A percentile compares a stretch with the other conserved stretches of the same genome.
Evolutionary conservation across 2,329 filamentous ascomycete species (phyloP).

Genomic region (Aspergillus sclerotialis): DNA sequence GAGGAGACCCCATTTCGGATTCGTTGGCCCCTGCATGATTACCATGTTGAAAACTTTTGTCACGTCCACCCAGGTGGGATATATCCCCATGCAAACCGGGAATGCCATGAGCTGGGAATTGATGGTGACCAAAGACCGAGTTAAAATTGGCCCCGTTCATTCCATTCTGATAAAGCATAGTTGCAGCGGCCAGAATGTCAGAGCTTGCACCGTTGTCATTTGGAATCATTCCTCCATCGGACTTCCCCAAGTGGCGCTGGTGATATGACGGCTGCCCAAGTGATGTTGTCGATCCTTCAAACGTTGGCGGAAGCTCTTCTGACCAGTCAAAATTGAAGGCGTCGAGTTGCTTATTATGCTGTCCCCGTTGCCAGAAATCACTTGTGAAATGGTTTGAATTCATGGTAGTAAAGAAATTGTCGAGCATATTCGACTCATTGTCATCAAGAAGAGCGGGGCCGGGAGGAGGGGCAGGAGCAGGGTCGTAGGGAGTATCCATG

Average conservation of each 20-base stretch:
- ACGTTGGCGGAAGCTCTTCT: constrained; percentile 53
- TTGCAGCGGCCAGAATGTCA: constrained; percentile 53
- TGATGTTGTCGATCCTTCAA: constrained; percentile 60
- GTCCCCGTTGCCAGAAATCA: constrained; percentile 30
- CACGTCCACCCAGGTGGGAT: constrained; percentile 9
- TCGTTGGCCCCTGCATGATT: constrained; percentile 8
- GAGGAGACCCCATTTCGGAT: constrained; percentile 7
- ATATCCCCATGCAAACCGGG: constrained; percentile 14
- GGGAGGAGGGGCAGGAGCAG: constrained; percentile 56
- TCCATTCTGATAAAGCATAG: constrained; percentile 40
- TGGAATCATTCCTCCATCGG: constrained; percentile 14
- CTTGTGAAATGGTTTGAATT: constrained; percentile 31
- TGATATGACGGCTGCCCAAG: constrained; percentile 47
- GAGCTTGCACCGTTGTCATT: constrained; percentile 21
- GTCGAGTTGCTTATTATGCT: constrained; percentile 21
- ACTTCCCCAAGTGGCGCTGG: constrained; percentile 20
- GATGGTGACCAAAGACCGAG: constrained; percentile 22
- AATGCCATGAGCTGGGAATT: constrained; percentile 17
- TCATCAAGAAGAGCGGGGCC: constrained; percentile 61
- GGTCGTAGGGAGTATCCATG: constrained; percentile 31
- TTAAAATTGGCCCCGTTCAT: constrained; percentile 22
- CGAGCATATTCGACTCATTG: constrained; percentile 49
- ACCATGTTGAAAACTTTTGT: constrained; percentile 12
- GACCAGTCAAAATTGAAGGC: constrained; percentile 30
- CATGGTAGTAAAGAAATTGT: constrained; percentile 39